Evolutionary conservation across 306 rosid species (phyloP).

Genomic region (Vicia villosa): DNA sequence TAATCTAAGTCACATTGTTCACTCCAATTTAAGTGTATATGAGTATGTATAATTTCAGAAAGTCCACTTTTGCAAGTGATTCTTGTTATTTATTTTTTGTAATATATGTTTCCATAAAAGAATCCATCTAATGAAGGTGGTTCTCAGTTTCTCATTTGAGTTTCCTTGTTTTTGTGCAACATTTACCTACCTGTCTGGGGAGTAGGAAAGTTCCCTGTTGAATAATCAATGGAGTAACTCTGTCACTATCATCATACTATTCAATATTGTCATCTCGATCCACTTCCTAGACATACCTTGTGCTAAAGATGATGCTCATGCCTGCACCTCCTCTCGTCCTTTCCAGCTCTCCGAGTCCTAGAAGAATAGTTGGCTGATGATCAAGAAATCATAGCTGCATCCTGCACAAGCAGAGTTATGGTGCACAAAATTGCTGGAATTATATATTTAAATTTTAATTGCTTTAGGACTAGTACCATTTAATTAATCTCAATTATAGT

Average conservation of each 20-base stretch:
- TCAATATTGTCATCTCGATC: too few species aligned
- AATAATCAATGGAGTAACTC: neutral
- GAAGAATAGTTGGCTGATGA: too few species aligned
- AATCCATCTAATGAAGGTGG: constrained; percentile 27
- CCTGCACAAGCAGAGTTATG: too few species aligned
- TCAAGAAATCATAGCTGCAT: too few species aligned
- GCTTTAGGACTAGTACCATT: too few species aligned
- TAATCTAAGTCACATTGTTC: constrained; percentile 51
- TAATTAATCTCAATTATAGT: too few species aligned
- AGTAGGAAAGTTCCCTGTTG: neutral
- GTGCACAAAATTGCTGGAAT: too few species aligned
- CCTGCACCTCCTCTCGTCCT: too few species aligned
- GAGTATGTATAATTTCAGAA: constrained; percentile 56
- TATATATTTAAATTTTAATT: too few species aligned
- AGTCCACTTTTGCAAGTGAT: constrained; percentile 44
- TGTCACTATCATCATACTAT: neutral
- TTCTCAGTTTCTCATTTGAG: constrained; percentile 1
- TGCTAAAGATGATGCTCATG: too few species aligned
- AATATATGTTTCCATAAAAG: constrained; percentile 52
- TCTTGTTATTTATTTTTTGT: constrained; percentile 54
- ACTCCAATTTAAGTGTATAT: constrained; percentile 62
- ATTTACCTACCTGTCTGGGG: neutral
- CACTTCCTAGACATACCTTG: too few species aligned
- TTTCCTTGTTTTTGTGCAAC: neutral
- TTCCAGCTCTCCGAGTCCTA: too few species aligned